These are phyloP conservation scores for Cyberlindnera mycetangii DNA, from an alignment of 805 yeast species.

Conservation along the genomic window DNA sequence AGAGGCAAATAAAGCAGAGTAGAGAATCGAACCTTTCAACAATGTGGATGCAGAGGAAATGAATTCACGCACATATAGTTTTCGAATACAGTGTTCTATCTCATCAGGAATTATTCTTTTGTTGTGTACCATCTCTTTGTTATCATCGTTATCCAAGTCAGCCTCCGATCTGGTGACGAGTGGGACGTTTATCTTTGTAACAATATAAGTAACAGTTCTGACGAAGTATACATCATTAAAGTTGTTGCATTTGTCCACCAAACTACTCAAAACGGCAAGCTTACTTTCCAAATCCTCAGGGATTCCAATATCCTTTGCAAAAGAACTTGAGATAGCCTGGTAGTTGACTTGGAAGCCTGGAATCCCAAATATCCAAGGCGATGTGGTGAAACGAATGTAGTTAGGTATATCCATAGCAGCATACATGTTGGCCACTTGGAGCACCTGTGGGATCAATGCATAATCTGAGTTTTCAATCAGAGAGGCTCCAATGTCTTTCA, in stretches of 20 bases:
- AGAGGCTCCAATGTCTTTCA: background rate
- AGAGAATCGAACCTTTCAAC: slow-evolving; percentile 20
- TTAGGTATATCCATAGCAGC: slow-evolving; percentile 1
- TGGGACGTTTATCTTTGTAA: slow-evolving; percentile 11
- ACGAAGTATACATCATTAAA: slow-evolving; percentile 1
- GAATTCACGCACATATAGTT: slow-evolving; percentile 25
- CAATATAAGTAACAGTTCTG: slow-evolving; percentile 5
- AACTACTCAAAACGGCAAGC: slow-evolving; percentile 4
- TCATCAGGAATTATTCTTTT: background rate
- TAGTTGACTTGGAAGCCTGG: slow-evolving; percentile 9
- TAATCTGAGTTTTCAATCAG: slow-evolving; percentile 5
- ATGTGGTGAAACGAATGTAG: slow-evolving; percentile 12
- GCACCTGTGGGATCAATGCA: slow-evolving; percentile 5
- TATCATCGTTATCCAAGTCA: slow-evolving; percentile 1
- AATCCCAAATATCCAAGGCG: slow-evolving; percentile 7
- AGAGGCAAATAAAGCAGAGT: slow-evolving; percentile 28
- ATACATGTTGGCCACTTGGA: slow-evolving; percentile 12
- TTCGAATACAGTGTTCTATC: slow-evolving; percentile 4
- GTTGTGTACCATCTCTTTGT: background rate
- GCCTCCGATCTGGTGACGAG: slow-evolving; percentile 11
- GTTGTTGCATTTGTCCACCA: slow-evolving; percentile 4
- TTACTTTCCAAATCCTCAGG: slow-evolving; percentile 4
- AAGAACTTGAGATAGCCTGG: slow-evolving; percentile 2
- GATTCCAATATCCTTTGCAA: background rate
- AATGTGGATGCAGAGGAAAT: slow-evolving; percentile 24